Evolutionary conservation across 2,329 filamentous ascomycete genomes (phyloP), one percentile per base, ranked within the genome.

Genomic region (Calonectria naviculata): DNA sequence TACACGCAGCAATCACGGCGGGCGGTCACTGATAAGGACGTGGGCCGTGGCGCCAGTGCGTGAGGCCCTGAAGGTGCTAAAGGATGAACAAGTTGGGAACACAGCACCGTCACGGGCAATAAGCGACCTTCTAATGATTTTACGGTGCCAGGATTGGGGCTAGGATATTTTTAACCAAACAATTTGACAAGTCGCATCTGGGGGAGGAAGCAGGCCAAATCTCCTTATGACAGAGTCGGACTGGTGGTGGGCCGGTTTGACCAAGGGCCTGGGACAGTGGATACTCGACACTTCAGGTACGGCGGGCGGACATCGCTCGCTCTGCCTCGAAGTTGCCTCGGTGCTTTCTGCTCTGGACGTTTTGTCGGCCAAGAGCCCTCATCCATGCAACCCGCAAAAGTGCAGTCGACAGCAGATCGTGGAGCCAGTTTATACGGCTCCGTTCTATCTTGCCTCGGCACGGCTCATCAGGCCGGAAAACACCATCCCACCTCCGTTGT

Each of bases 181-280:
- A 26, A 52, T 70, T 68, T 60, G 67, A 70, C 67, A 54, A 54
- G 62, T 62, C 46, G 66, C 61, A 62, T 68, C 47, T 47, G 60
- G 56, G 56, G 42, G 60, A 34, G 24, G 41, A 66, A 29, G 38
- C 26, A 66, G 31, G 31, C n/a, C 26, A 29, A 12, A 10, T 29
- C 17, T 28, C 34, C 36, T 42, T 56, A 56, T 58, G 29, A 34
- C 31, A 60, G 64, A 31, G 52, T 38, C 62, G 41, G 47, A 65
- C 41, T 21, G 24, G 42, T 61, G 61, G 62, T 62, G 56, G 65
- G 56, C 65, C 65, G 54, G 56, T 52, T 58, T 64, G 60, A 46
- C 67, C 67, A 66, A 46, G 62, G 54, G 44, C 54, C 36, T 60
- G 67, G 62, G 62, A 70, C 62, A n/a, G 67, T 66, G 54, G 62